Evolutionary conservation across 345 rosid genomes (phyloP).

Genomic region (Excoecaria cochinchinensis): DNA sequence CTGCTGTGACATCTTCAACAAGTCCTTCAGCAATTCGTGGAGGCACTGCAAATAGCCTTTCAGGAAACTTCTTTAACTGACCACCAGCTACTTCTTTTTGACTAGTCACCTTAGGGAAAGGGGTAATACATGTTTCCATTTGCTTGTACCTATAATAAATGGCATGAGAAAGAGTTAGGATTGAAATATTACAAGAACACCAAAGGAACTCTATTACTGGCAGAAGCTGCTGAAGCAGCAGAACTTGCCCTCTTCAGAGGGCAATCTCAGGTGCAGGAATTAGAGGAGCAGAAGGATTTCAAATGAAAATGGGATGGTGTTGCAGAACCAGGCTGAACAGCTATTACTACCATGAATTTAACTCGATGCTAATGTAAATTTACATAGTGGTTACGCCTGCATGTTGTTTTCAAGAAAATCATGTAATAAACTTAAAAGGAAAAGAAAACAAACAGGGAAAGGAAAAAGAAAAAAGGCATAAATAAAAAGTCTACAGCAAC

Average conservation of each 20-base stretch:
- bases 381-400: too few relatives aligned
- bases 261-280: background rate
- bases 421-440: too few relatives aligned
- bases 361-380: too few relatives aligned
- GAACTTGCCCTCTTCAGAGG: background rate
- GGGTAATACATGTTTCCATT: constrained; percentile 67
- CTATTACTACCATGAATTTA: too few relatives aligned
- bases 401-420: too few relatives aligned
- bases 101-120: constrained; percentile 64
- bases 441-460: too few relatives aligned
- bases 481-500: too few relatives aligned
- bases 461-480: too few relatives aligned
- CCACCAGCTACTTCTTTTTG: constrained; percentile 83
- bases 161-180: constrained; percentile 16
- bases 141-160: constrained; percentile 63
- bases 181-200: background rate
- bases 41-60: constrained; percentile 77
- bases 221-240: background rate
- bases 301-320: too few relatives aligned
- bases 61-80: constrained; percentile 79
- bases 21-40: constrained; percentile 66
- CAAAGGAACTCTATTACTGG: background rate
- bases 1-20: constrained; percentile 49
- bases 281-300: background rate
- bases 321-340: too few relatives aligned